Evolutionary conservation across 1,284 basidiomycete species (phyloP).

Genomic region (Pseudomicrostroma phylloplanum): DNA sequence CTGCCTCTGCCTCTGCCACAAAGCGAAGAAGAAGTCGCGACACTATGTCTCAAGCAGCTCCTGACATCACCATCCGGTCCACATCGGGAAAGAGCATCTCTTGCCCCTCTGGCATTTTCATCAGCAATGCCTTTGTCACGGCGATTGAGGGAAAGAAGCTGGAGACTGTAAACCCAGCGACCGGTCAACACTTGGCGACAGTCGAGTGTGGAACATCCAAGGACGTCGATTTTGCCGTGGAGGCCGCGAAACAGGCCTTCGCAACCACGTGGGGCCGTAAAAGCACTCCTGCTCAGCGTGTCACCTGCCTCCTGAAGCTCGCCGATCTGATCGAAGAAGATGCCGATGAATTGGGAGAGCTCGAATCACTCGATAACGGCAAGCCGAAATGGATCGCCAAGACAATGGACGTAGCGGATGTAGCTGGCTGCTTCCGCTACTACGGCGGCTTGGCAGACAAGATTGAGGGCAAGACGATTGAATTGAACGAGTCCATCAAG

Average conservation of each 20-base stretch:
- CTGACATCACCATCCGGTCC: constrained; percentile 8
- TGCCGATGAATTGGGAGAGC: constrained; percentile 15
- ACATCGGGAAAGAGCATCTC: constrained; percentile 9
- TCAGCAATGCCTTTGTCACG: constrained; percentile 22
- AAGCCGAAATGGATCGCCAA: constrained; percentile 22
- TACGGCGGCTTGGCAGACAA: constrained; percentile 17
- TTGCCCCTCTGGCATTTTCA: constrained; percentile 22
- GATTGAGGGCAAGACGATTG: constrained; percentile 15
- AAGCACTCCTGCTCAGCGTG: constrained; percentile 15
- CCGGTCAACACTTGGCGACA: constrained; percentile 21
- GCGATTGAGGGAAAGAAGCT: constrained; percentile 10
- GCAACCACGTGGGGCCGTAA: constrained; percentile 21
- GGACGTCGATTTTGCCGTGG: constrained; percentile 29
- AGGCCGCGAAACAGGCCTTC: constrained; percentile 17
- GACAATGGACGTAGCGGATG: constrained; percentile 15
- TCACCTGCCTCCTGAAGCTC: constrained; percentile 15
- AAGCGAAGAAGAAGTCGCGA: no score
- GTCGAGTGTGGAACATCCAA: constrained; percentile 14
- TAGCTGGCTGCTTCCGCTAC: constrained; percentile 14
- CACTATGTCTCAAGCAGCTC: no score
- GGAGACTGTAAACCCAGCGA: constrained; percentile 21
- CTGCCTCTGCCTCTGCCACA: no score
- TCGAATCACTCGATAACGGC: constrained; percentile 22
- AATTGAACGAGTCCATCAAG: constrained; percentile 11
- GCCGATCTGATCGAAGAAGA: constrained; percentile 23